These are phyloP conservation scores for Piper betle DNA, from an alignment of 164 flowering plant genomes.

Conservation along the genomic window DNA sequence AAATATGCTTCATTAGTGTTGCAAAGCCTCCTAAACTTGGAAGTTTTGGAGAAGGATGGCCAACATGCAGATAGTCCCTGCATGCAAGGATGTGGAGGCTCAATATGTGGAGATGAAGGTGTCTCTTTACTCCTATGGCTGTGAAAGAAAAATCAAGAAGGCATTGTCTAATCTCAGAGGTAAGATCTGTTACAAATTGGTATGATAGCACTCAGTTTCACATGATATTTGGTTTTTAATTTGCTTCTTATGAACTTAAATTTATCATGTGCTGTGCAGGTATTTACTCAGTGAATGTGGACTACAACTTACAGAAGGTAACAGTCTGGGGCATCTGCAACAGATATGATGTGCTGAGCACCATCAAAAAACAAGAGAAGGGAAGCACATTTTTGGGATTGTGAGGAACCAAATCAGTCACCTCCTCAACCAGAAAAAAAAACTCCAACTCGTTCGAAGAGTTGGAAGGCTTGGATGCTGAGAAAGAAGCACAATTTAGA, in stretches of 20 bases:
- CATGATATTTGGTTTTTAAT: no score
- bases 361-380: conserved; percentile 54
- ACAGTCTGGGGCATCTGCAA: conserved; percentile 28
- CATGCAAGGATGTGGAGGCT: conserved; percentile 60
- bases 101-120: conserved; percentile 89
- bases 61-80: conserved; percentile 53
- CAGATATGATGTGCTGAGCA: conserved; percentile 45
- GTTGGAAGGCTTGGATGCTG: conserved; percentile 35
- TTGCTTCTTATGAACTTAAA: no score
- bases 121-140: conserved; percentile 75
- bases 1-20: neutral
- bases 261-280: conserved; percentile 31
- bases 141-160: conserved; percentile 76
- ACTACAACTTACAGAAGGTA: conserved; percentile 19
- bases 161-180: conserved; percentile 67
- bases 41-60: conserved; percentile 22
- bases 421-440: conserved; percentile 7
- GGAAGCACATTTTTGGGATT: conserved; percentile 56
- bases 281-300: conserved; percentile 49
- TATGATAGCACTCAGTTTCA: no score
- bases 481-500: conserved; percentile 4
- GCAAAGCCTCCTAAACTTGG: neutral
- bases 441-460: conserved; percentile 20
- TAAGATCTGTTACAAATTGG: no score
- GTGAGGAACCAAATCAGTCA: conserved; percentile 19